A percentile compares a stretch with the other conserved stretches of the same genome.
Conservation (phyloP, 2,329 filamentous ascomycete genomes). For the Corynespora cassiicola region DNA sequence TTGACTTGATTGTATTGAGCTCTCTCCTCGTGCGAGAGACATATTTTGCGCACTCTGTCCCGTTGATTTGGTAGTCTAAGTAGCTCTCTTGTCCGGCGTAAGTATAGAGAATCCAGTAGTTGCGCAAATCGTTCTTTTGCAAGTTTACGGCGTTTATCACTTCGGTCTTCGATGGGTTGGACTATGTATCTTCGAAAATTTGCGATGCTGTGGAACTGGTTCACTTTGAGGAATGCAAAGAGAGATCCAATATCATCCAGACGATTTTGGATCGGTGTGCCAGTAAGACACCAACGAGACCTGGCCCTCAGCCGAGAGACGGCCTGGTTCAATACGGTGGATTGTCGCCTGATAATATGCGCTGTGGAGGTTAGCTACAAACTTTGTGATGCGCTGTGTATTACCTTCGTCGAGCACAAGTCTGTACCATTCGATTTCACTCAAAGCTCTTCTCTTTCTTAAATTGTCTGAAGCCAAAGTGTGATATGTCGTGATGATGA, state of each 20-base stretch:
- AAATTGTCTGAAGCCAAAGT: constrained; percentile 27
- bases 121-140: constrained; percentile 29
- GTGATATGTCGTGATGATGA: constrained; percentile 39
- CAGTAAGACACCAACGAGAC: constrained; percentile 52
- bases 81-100: constrained; percentile 52
- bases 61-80: constrained; percentile 45
- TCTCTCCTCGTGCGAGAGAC: constrained; percentile 38
- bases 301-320: constrained; percentile 51
- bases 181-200: constrained; percentile 55
- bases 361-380: constrained; percentile 40
- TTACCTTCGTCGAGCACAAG: constrained; percentile 38
- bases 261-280: constrained; percentile 59
- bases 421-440: constrained; percentile 33
- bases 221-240: constrained; percentile 55
- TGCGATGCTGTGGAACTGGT: constrained; percentile 49
- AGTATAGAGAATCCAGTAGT: constrained; percentile 47
- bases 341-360: constrained; percentile 58
- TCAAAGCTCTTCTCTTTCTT: constrained; percentile 15
- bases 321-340: constrained; percentile 53
- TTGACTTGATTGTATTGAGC: constrained; percentile 39
- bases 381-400: not conserved
- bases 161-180: constrained; percentile 46
- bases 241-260: constrained; percentile 61
- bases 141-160: constrained; percentile 22
- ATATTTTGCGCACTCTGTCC: constrained; percentile 29